Conservation (phyloP, 2,329 filamentous ascomycete genomes). For the Ceratocystis eucalypticola region DNA sequence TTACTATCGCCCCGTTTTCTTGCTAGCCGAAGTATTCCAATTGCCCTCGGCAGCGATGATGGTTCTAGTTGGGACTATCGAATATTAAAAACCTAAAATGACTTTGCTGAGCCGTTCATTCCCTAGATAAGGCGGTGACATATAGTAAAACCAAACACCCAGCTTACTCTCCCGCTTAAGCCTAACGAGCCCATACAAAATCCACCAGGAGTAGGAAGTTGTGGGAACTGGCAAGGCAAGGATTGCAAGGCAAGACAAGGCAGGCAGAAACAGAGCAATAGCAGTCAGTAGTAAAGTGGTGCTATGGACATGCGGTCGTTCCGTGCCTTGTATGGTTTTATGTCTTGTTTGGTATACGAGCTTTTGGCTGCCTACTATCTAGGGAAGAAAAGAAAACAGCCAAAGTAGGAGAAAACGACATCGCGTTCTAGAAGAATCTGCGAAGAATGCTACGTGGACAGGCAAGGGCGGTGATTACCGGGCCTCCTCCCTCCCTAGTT, state of each 20-base stretch:
- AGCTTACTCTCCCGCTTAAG: not conserved
- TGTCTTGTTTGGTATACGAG: slow-evolving; percentile 4
- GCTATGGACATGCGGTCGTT: not conserved
- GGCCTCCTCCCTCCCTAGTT: not conserved
- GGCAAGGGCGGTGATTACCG: not conserved
- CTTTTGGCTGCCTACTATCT: not conserved
- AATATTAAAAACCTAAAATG: too few relatives aligned
- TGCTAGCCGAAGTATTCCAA: not conserved
- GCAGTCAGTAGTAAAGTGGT: not conserved
- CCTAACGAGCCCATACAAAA: not conserved
- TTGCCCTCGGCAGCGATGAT: not conserved
- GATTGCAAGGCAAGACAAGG: not conserved
- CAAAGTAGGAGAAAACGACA: not conserved
- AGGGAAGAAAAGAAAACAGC: not conserved
- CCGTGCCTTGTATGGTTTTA: slow-evolving; percentile 1
- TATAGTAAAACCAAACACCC: not conserved
- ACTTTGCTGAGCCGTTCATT: too few relatives aligned
- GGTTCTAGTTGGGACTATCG: too few relatives aligned
- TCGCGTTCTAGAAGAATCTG: not conserved
- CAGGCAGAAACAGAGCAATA: not conserved
- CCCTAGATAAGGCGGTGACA: not conserved
- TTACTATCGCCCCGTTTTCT: not conserved
- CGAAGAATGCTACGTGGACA: not conserved
- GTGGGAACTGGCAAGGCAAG: slow-evolving; percentile 2
- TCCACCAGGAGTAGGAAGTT: slow-evolving; percentile 1